phyloP scores from a whole-genome alignment of 768 basidiomycete species.

The Auriscalpium orientale region DNA sequence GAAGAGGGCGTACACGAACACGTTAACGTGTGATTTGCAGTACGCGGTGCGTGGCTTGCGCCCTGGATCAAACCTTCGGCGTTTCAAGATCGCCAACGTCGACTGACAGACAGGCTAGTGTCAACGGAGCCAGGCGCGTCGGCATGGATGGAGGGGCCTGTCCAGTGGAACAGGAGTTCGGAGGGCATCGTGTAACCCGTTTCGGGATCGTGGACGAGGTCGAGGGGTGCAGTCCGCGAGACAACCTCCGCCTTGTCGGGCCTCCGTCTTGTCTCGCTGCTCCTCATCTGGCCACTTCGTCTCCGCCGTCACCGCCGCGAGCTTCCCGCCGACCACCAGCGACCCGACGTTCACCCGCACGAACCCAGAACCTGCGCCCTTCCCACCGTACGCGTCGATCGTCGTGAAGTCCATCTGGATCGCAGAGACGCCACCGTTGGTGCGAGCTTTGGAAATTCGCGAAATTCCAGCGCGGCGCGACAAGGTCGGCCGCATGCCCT shows the following conservation, averaged over 20 bases:
- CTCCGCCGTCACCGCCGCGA: constrained; percentile 72
- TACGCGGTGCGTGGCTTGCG: constrained; percentile 56
- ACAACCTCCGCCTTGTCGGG: constrained; percentile 49
- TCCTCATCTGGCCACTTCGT: constrained; percentile 67
- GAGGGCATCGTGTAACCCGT: constrained; percentile 76
- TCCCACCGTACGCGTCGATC: constrained; percentile 65
- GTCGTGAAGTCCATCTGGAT: constrained; percentile 97
- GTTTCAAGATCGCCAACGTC: constrained; percentile 49
- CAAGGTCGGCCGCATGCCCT: constrained; percentile 93
- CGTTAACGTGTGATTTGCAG: constrained; percentile 81
- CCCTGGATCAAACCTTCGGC: constrained; percentile 75
- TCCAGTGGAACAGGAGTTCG: constrained; percentile 71
- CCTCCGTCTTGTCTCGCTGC: constrained; percentile 53
- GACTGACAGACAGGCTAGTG: constrained; percentile 45
- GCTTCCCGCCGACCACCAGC: constrained; percentile 72
- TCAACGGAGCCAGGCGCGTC: constrained; percentile 46
- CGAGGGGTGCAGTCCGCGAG: constrained; percentile 61
- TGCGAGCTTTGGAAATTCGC: constrained; percentile 76
- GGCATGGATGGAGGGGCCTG: constrained; percentile 52
- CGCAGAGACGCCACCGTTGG: constrained; percentile 68
- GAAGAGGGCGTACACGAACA: constrained; percentile 86
- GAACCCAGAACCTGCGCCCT: constrained; percentile 73
- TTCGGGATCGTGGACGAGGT: constrained; percentile 57
- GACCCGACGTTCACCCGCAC: constrained; percentile 83
- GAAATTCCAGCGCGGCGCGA: constrained; percentile 95